phyloP scores from a whole-genome alignment of 495 filamentous ascomycete genomes.

The Penicillium nucicola region DNA sequence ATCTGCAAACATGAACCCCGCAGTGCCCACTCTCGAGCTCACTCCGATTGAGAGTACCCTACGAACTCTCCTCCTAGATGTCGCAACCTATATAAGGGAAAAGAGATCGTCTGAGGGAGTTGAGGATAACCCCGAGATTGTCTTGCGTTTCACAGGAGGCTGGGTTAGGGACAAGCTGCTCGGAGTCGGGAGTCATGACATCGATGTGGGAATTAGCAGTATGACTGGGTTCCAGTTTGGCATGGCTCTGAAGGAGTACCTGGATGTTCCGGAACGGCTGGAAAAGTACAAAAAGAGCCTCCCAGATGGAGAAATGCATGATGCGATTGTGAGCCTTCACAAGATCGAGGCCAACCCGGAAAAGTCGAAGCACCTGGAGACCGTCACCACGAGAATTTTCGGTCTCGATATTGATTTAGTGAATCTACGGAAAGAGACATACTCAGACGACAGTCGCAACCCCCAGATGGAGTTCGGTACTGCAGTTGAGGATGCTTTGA shows the following conservation, averaged over 20 bases:
- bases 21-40: constrained; percentile 50
- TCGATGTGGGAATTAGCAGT: constrained; percentile 90
- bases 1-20: constrained; percentile 20
- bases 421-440: constrained; percentile 89
- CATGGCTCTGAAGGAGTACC: constrained; percentile 56
- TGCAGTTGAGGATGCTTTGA: constrained; percentile 81
- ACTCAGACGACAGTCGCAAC: constrained; percentile 79
- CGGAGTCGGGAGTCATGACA: constrained; percentile 76
- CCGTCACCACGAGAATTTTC: constrained; percentile 79
- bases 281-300: constrained; percentile 49
- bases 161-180: constrained; percentile 98
- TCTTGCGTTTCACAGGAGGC: constrained; percentile 88
- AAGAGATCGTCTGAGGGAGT: constrained; percentile 42
- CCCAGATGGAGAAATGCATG: constrained; percentile 25
- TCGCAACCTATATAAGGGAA: constrained; percentile 64
- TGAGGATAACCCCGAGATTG: constrained; percentile 23
- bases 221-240: constrained; percentile 91
- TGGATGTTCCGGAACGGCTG: constrained; percentile 49
- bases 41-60: constrained; percentile 66
- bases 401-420: constrained; percentile 92
- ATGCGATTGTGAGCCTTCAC: constrained; percentile 54
- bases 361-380: constrained; percentile 96
- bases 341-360: constrained; percentile 89
- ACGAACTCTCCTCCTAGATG: constrained; percentile 68
- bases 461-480: constrained; percentile 94